phyloP scores from a whole-genome alignment of 2,329 filamentous ascomycete species.

The Claviceps pusilla region DNA sequence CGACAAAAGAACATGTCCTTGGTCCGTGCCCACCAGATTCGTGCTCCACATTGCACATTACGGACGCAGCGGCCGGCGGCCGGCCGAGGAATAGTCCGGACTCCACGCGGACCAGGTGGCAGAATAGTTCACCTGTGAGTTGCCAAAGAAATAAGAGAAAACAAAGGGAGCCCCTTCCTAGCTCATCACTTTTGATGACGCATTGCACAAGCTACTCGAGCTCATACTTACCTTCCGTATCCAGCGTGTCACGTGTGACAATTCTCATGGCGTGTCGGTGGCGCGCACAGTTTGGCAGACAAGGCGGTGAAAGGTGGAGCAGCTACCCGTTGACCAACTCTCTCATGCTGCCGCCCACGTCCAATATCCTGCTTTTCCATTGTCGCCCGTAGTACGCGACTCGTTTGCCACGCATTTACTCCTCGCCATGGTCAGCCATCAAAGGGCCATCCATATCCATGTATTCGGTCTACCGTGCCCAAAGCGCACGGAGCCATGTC shows the following conservation, averaged over 20 bases:
- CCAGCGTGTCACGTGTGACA: no score
- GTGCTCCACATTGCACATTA: neutral
- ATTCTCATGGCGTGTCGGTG: no score
- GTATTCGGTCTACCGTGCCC: neutral
- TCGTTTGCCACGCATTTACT: neutral
- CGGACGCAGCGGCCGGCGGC: neutral
- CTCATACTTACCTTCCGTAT: no score
- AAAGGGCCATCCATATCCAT: neutral
- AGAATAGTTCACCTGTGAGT: no score
- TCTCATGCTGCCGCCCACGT: neutral
- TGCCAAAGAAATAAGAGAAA: no score
- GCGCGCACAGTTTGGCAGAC: no score
- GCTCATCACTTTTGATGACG: no score
- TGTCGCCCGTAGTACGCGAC: neutral
- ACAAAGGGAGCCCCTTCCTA: no score
- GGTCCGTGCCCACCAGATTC: neutral
- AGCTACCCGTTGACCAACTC: no score
- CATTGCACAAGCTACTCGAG: no score
- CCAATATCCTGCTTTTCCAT: neutral
- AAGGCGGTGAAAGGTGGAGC: no score
- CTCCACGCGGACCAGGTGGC: neutral
- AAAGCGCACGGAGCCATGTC: neutral
- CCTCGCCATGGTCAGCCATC: neutral
- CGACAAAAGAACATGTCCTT: neutral
- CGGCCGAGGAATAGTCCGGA: neutral